These are phyloP conservation scores for Nicotiana tabacum DNA, from an alignment of 257 asterid species.

Conservation along the genomic window DNA sequence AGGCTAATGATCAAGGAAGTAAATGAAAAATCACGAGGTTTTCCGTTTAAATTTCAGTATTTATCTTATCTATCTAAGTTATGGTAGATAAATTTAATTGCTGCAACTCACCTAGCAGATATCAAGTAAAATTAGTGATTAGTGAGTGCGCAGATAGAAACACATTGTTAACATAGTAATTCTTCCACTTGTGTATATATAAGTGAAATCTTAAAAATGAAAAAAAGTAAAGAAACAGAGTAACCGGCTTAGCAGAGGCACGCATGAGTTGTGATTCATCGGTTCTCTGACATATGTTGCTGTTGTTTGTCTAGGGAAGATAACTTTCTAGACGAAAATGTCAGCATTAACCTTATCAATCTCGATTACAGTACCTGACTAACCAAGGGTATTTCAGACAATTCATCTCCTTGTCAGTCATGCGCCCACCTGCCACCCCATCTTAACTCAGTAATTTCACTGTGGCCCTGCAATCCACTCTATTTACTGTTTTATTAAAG, in stretches of 20 bases:
- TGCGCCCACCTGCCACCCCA: not conserved
- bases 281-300: not conserved
- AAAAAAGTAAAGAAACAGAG: not conserved
- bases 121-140: too few relatives aligned
- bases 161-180: too few relatives aligned
- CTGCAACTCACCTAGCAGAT: too few relatives aligned
- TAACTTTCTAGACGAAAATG: not conserved
- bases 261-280: not conserved
- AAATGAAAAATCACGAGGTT: too few relatives aligned
- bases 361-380: not conserved
- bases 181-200: not conserved
- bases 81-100: too few relatives aligned
- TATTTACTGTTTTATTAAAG: not conserved
- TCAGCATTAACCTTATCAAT: conserved; percentile 5
- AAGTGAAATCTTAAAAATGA: not conserved
- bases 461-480: not conserved
- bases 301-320: not conserved
- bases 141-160: too few relatives aligned
- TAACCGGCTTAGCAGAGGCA: not conserved
- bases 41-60: too few relatives aligned
- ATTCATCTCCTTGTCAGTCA: not conserved
- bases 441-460: not conserved
- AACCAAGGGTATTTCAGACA: not conserved
- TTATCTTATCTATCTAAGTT: too few relatives aligned
- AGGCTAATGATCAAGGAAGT: too few relatives aligned